Base-by-base conservation (phyloP, 805 yeast species). In the Metschnikowia orientalis region DNA sequence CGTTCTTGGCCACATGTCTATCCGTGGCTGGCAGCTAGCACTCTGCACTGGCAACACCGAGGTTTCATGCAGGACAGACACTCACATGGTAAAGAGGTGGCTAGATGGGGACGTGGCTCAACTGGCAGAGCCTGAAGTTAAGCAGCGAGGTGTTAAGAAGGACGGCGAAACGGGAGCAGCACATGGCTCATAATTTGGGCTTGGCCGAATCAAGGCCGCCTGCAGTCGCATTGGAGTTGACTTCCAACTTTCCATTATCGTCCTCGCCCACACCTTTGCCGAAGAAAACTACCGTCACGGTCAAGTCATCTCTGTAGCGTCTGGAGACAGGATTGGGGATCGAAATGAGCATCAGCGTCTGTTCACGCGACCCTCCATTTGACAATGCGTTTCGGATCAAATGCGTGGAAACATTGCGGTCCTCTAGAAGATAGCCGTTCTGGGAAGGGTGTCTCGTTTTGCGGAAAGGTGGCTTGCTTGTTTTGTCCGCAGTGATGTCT, bases 281-380 rank as follows among this genome's bases (percentile, higher is more conserved):
- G 55, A 92, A 92, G 59, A 92, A 92, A 2, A 90, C 86, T 15
- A 92, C 98, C 3, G 96, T 87, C 4, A 89, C 97, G 1, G 97
- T 89, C 53, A 92, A 69, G 57, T 92, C 98, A 61, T 92, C 98
- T 57, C 98, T 77, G 60, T 89, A 90, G 27, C 87, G 73, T 60
- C 98, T 77, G 13, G 95, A 82, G 47, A 83, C 73, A 2, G 97
- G 97, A 11, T 88, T 75, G 12, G 97, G 97, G 33, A 92, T 87
- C 34, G 92, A 81, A 11, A 88, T 81, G 40, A 92, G 65, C 75
- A 92, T 84, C 14, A 89, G 77, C 3, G 89, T 88, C 48, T 87
- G 89, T 41, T 90, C 96, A 43, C 77, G 76, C 23, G 85, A 79
- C 0, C 95, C 96, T 5, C 96, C 95, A 43, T 74, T 73, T 37